These are phyloP conservation scores for Nakaseomyces bracarensis DNA, from an alignment of 1,139 yeast genomes.

Conservation along the genomic window DNA sequence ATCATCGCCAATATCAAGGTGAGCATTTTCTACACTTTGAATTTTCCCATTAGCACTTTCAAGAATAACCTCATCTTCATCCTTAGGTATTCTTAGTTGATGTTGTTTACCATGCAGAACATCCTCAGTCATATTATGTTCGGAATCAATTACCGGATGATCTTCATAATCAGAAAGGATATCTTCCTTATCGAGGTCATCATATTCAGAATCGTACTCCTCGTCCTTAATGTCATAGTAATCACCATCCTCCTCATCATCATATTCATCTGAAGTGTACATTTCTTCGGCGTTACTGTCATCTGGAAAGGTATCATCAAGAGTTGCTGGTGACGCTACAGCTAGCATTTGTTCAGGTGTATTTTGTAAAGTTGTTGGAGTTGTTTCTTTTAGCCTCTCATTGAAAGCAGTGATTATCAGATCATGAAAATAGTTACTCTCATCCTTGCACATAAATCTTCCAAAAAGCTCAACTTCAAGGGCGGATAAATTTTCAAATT, in stretches of 20 bases:
- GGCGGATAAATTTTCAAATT: conserved; percentile 23
- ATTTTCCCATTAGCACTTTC: conserved; percentile 13
- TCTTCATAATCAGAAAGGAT: conserved; percentile 6
- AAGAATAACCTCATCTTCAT: conserved; percentile 15
- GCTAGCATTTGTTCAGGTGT: neutral
- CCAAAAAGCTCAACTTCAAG: conserved; percentile 26
- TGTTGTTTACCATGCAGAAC: neutral
- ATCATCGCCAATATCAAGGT: conserved; percentile 6
- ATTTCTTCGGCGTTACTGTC: conserved; percentile 14
- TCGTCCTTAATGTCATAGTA: conserved; percentile 17
- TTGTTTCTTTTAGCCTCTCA: conserved; percentile 19
- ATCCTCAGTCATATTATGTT: neutral
- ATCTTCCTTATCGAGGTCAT: conserved; percentile 21
- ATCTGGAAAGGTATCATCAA: neutral
- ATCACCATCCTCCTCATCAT: conserved; percentile 18
- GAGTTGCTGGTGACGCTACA: neutral
- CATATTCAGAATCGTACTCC: conserved; percentile 16
- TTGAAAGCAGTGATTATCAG: conserved; percentile 24
- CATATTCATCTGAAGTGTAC: conserved; percentile 20
- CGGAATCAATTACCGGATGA: neutral
- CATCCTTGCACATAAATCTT: conserved; percentile 28
- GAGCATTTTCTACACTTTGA: neutral
- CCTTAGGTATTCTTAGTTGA: conserved; percentile 4
- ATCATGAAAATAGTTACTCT: conserved; percentile 24
- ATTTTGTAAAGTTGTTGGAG: neutral